These are phyloP conservation scores for Protea cynaroides DNA, from an alignment of 164 flowering plant genomes.

Conservation along the genomic window DNA sequence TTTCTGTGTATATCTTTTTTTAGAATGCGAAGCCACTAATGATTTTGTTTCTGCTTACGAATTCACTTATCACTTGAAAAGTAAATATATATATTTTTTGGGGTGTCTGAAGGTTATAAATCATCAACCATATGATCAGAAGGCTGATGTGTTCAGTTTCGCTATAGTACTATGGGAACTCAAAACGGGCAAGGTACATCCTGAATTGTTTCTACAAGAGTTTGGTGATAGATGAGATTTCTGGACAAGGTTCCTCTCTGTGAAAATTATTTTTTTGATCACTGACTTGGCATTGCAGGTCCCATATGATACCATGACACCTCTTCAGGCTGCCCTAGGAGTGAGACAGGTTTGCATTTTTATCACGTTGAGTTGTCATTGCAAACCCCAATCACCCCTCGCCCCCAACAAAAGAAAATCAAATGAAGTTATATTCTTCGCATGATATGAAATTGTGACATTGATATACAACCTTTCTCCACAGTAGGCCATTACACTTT, in stretches of 20 bases:
- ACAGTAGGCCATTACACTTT: background rate
- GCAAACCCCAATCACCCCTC: too few species aligned
- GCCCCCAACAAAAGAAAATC: too few species aligned
- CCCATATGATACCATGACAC: conserved; percentile 87
- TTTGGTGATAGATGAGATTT: background rate
- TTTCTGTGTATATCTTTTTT: background rate
- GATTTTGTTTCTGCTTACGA: background rate
- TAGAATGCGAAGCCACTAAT: background rate
- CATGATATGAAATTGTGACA: background rate
- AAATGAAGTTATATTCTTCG: background rate
- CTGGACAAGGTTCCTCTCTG: background rate
- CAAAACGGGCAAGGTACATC: conserved; percentile 46
- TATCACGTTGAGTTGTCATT: background rate
- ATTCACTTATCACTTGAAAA: background rate
- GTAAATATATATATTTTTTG: background rate
- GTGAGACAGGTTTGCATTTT: conserved; percentile 75
- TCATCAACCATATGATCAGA: conserved; percentile 65
- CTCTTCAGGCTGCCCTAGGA: conserved; percentile 95
- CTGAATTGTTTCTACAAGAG: background rate
- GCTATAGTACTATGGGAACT: conserved; percentile 57
- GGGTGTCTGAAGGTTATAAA: conserved; percentile 41
- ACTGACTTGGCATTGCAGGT: conserved; percentile 42
- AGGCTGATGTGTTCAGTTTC: conserved; percentile 63
- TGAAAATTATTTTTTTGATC: conserved; percentile 3
- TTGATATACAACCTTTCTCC: background rate